A percentile compares a stretch with the other conserved stretches of the same genome.
These are phyloP conservation scores for Polytrichum commune DNA, from an alignment of 225 moss, liverwort and hornwort species.

Conservation along the genomic window DNA sequence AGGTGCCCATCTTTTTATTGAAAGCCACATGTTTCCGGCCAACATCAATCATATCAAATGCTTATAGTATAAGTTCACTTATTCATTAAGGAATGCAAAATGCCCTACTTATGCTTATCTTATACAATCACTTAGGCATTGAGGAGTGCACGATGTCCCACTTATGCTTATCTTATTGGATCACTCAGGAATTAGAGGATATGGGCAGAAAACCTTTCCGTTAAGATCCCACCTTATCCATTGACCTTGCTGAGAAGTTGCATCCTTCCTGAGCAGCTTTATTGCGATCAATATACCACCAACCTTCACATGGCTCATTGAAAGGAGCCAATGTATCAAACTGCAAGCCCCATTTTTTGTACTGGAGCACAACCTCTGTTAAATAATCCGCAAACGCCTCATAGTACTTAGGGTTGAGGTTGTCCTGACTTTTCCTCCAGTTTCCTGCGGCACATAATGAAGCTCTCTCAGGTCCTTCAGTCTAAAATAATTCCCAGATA, in stretches of 20 bases:
- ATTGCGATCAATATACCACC: constrained; percentile 87
- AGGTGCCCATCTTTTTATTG: too few relatives aligned
- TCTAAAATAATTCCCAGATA: too few relatives aligned
- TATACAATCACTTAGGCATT: too few relatives aligned
- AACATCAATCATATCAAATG: too few relatives aligned
- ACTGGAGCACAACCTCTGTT: constrained; percentile 83
- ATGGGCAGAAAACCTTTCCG: too few relatives aligned
- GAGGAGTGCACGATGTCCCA: too few relatives aligned
- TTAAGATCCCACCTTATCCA: constrained; percentile 55
- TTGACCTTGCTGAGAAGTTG: constrained; percentile 72
- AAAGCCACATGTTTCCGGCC: too few relatives aligned
- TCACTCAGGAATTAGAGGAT: too few relatives aligned
- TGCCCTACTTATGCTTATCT: too few relatives aligned
- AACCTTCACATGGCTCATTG: constrained; percentile 94
- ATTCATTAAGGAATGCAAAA: too few relatives aligned
- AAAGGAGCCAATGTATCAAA: constrained; percentile 83
- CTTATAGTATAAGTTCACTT: too few relatives aligned
- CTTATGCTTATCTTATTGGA: too few relatives aligned
- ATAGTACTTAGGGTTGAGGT: constrained; percentile 56
- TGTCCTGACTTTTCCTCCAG: constrained; percentile 70
- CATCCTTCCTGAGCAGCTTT: constrained; percentile 97
- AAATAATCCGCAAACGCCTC: constrained; percentile 83
- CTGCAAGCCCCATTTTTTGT: constrained; percentile 69
- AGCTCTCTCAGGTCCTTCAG: background rate
- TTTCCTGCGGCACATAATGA: constrained; percentile 42